These are phyloP conservation scores for Alternaria angustiovoidea DNA, from an alignment of 2,329 filamentous ascomycete genomes.

Conservation along the genomic window DNA sequence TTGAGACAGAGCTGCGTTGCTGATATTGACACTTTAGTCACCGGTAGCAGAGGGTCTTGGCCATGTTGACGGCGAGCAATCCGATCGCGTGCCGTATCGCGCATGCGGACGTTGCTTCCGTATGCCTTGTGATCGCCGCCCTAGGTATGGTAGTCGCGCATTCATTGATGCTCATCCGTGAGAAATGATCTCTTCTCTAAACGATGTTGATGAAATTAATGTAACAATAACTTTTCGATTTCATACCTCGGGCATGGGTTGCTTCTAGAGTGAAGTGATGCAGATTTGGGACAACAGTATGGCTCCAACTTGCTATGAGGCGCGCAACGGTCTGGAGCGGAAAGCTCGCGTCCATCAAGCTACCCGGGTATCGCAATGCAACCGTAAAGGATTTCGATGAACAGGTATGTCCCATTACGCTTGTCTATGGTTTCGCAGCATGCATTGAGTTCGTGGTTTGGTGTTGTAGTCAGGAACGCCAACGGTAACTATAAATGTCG, in stretches of 20 bases:
- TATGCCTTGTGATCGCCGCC: not conserved
- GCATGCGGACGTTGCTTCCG: not conserved
- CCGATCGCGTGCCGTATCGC: not conserved
- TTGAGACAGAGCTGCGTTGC: too few species aligned
- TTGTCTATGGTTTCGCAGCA: too few species aligned
- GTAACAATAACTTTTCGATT: too few species aligned
- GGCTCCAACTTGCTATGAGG: not conserved
- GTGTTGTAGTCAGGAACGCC: not conserved
- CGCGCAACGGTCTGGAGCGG: not conserved
- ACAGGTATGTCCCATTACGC: too few species aligned
- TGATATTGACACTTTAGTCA: too few species aligned
- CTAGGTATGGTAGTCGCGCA: not conserved
- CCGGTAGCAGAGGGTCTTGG: too few species aligned
- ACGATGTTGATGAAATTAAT: rapidly evolving
- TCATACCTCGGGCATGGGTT: not conserved
- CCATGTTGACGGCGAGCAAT: too few species aligned
- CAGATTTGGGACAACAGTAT: not conserved
- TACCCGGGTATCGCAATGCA: too few species aligned
- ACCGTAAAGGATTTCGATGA: too few species aligned
- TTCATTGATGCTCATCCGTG: not conserved
- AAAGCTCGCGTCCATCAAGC: not conserved
- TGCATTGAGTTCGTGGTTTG: too few species aligned
- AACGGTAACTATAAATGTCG: not conserved
- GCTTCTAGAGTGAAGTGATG: not conserved
- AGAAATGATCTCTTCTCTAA: not conserved